Percentiles rank a stretch among this genome's conserved stretches.
These are phyloP conservation scores for Diplogelasinospora grovesii DNA, from an alignment of 495 filamentous ascomycete genomes.

Conservation along the genomic window DNA sequence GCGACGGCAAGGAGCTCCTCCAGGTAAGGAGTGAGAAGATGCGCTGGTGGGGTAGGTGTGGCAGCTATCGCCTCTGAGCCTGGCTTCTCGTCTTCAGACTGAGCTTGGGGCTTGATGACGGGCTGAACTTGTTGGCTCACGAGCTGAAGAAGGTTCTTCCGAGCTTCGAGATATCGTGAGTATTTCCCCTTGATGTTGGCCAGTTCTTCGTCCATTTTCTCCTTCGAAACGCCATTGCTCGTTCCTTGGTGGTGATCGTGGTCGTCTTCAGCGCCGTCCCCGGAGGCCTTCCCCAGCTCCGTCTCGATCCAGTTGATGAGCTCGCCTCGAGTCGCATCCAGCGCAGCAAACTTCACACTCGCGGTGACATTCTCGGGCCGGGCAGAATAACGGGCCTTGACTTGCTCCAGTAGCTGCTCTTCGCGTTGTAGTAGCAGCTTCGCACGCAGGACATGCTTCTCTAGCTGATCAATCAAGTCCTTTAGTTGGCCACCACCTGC, in stretches of 20 bases:
- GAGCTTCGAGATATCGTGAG: constrained; percentile 34
- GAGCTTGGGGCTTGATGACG: constrained; percentile 27
- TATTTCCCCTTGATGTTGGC: constrained; percentile 46
- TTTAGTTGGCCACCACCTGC: constrained; percentile 31
- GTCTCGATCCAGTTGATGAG: constrained; percentile 68
- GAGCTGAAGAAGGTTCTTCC: constrained; percentile 37
- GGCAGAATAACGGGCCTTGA: constrained; percentile 37
- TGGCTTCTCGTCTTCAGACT: constrained; percentile 11
- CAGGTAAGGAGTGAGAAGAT: constrained; percentile 49
- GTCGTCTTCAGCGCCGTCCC: constrained; percentile 32
- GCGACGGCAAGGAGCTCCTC: constrained; percentile 49
- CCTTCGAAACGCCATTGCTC: constrained; percentile 8
- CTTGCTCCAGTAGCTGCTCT: constrained; percentile 52
- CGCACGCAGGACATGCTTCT: constrained; percentile 57
- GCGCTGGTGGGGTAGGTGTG: constrained; percentile 16
- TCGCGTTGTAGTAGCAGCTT: constrained; percentile 56
- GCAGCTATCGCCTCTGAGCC: no score
- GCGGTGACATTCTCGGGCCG: constrained; percentile 24
- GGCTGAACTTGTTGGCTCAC: constrained; percentile 20
- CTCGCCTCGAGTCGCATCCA: constrained; percentile 51
- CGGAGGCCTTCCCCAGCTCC: constrained; percentile 50
- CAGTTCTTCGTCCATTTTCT: constrained; percentile 43
- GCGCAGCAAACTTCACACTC: constrained; percentile 40
- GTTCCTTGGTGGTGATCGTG: constrained; percentile 31
- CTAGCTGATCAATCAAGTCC: constrained; percentile 52